phyloP scores from a whole-genome alignment of 495 filamentous ascomycete genomes.

The Xylaria telfairii region DNA sequence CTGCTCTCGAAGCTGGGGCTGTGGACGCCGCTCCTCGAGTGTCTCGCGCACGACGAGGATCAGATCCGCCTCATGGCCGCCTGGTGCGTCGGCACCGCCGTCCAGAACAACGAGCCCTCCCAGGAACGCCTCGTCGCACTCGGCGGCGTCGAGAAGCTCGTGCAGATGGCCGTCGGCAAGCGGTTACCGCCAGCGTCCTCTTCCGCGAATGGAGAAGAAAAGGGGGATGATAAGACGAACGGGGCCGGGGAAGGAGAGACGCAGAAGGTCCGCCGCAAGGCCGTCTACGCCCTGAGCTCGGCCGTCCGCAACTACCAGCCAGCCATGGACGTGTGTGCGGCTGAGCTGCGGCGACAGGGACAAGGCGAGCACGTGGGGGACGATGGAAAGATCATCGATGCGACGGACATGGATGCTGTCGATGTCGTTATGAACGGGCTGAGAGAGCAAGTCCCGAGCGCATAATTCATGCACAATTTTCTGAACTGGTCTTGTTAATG shows the following conservation, averaged over 20 bases:
- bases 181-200: slow-evolving; percentile 22
- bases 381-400: slow-evolving; percentile 60
- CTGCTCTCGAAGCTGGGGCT: slow-evolving; percentile 77
- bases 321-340: slow-evolving; percentile 67
- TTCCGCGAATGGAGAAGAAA: slow-evolving; percentile 22
- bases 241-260: slow-evolving; percentile 47
- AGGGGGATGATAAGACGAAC: slow-evolving; percentile 19
- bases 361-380: slow-evolving; percentile 48
- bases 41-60: slow-evolving; percentile 69
- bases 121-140: slow-evolving; percentile 78
- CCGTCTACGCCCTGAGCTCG: slow-evolving; percentile 83
- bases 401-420: slow-evolving; percentile 82
- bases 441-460: slow-evolving; percentile 55
- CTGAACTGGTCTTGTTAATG: neutral
- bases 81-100: slow-evolving; percentile 92
- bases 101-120: slow-evolving; percentile 88
- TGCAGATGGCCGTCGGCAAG: slow-evolving; percentile 62
- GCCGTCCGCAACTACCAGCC: slow-evolving; percentile 87
- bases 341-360: slow-evolving; percentile 59
- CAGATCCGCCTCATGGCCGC: slow-evolving; percentile 82
- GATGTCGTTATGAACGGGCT: slow-evolving; percentile 74
- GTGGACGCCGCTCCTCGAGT: slow-evolving; percentile 77
- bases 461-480: slow-evolving; percentile 21
- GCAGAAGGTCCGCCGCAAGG: slow-evolving; percentile 76
- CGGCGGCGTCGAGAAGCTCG: slow-evolving; percentile 72